Evolutionary conservation across 305 asterid genomes (phyloP), one percentile per base, ranked within the genome.

Genomic region (Lippia alba): DNA sequence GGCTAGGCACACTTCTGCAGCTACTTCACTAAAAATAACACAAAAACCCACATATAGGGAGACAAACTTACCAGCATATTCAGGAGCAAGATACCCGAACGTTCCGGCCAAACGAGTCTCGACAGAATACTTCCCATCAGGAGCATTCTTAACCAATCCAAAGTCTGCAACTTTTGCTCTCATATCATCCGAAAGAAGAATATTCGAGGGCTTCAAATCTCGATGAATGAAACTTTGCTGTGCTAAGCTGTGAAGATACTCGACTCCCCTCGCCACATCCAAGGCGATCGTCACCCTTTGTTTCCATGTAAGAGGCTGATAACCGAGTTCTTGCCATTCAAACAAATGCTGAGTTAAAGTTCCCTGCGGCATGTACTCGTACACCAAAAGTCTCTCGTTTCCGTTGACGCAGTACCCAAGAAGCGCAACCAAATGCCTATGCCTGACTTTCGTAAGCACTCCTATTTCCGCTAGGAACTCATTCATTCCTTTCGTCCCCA

Each of bases 151-250:
- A 6, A 91, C 97, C 77, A 94, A 82, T 45, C 99, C 97, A 60
- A 91, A 94, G 82, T 94, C 99, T 0, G 99, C 99, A 75, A 94
- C 97, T 85, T 94, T 91, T 10, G 99, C 99, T 78, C 99, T 89
- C 96, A 91, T 87, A 61, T 88, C 98, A 20, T 91, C 96, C 3
- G 96, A 88, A n/a, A 94, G 94, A 75, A 93, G 96, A 70, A 93
- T 93, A 75, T 93, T 93, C 0, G 88, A 85, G 0, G 98, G 97
- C 78, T 94, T 94, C 76, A 94, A 77, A 81, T 93, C 97, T 76
- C 97, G 72, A 70, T 93, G 98, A 64, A 93, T 93, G 82, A 92
- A 93, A 75, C 97, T 91, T 70, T 82, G 91, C 66, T 93, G 98
- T 17, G 98, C 97, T 80, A 93, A 79, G 82, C 96, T 91, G 70